Percentiles rank a stretch among this genome's conserved stretches.
phyloP scores from a whole-genome alignment of 257 asterid species.

The Penstemon davidsonii region DNA sequence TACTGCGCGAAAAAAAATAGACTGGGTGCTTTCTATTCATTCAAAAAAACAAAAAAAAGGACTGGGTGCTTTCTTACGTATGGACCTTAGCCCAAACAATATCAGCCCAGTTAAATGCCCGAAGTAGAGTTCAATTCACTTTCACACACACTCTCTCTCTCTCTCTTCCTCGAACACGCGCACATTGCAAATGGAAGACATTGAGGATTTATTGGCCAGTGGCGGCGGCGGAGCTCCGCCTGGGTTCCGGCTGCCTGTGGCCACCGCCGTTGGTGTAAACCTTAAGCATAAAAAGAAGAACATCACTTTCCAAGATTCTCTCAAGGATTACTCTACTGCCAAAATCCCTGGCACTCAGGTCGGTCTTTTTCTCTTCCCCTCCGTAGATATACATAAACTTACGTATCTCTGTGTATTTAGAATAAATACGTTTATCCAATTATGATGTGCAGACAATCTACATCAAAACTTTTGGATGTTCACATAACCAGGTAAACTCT shows the following conservation, averaged over 20 bases:
- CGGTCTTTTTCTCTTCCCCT: slow-evolving; percentile 31
- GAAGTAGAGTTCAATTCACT: not conserved
- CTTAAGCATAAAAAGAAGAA: slow-evolving; percentile 45
- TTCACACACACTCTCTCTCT: not conserved
- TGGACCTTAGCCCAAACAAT: not conserved
- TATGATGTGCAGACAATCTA: slow-evolving; percentile 71
- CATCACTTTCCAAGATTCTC: slow-evolving; percentile 36
- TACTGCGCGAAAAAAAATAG: no score
- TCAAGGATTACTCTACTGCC: slow-evolving; percentile 36
- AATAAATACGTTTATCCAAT: not conserved
- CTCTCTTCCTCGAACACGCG: not conserved
- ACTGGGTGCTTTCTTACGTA: no score
- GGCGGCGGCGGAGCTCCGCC: slow-evolving; percentile 65
- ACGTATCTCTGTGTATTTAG: not conserved
- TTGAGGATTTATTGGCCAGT: slow-evolving; percentile 74
- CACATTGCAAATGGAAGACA: slow-evolving; percentile 63
- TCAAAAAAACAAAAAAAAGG: no score
- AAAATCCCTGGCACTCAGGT: slow-evolving; percentile 97
- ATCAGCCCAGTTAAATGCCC: not conserved
- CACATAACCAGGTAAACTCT: slow-evolving; percentile 76
- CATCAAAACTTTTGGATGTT: slow-evolving; percentile 91
- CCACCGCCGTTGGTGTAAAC: slow-evolving; percentile 65
- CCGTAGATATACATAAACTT: not conserved
- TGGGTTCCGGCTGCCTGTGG: slow-evolving; percentile 66
- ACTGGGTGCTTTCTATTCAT: no score